A percentile compares a stretch with the other conserved stretches of the same genome.
Conservation (phyloP, 2,329 filamentous ascomycete species). For the Podosphaera aphanis region DNA sequence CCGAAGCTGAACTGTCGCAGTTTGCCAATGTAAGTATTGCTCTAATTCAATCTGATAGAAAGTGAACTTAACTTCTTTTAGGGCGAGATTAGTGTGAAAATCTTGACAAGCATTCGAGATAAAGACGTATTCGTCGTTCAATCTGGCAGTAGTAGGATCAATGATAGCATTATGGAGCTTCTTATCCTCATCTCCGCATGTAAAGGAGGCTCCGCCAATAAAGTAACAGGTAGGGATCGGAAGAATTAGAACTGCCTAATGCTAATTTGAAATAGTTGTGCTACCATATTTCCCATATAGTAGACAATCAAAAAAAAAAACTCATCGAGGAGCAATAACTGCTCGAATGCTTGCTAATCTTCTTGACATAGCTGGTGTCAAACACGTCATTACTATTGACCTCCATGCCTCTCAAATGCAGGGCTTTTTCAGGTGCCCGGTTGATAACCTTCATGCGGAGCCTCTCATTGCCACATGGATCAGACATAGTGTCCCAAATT, state of each 20-base stretch:
- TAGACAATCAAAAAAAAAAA: conserved; percentile 97
- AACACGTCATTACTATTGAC: conserved; percentile 94
- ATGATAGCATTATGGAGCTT: conserved; percentile 97
- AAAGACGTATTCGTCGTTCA: conserved; percentile 98
- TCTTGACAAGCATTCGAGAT: conserved; percentile 61
- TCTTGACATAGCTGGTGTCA: conserved; percentile 76
- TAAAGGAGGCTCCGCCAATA: conserved; percentile 91
- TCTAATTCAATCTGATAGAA: conserved; percentile 11
- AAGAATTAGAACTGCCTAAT: not conserved
- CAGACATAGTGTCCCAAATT: conserved; percentile 61
- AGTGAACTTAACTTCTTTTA: conserved; percentile 17
- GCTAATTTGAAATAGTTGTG: conserved; percentile 25
- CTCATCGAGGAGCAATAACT: conserved; percentile 84
- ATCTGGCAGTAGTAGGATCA: conserved; percentile 86
- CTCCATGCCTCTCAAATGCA: conserved; percentile 98
- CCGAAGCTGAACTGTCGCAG: conserved; percentile 41
- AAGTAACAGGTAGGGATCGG: conserved; percentile 56
- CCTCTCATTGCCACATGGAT: conserved; percentile 93
- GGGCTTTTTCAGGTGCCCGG: conserved; percentile 92
- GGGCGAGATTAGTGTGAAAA: conserved; percentile 48
- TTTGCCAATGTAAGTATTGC: conserved; percentile 39
- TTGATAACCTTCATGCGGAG: conserved; percentile 92
- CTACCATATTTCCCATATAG: conserved; percentile 64
- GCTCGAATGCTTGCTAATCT: conserved; percentile 94
- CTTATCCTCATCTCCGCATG: conserved; percentile 98